Evolutionary conservation across 2,329 filamentous ascomycete species (phyloP), one percentile per base, ranked within the genome.

Genomic region (Epichloe hybrida): DNA sequence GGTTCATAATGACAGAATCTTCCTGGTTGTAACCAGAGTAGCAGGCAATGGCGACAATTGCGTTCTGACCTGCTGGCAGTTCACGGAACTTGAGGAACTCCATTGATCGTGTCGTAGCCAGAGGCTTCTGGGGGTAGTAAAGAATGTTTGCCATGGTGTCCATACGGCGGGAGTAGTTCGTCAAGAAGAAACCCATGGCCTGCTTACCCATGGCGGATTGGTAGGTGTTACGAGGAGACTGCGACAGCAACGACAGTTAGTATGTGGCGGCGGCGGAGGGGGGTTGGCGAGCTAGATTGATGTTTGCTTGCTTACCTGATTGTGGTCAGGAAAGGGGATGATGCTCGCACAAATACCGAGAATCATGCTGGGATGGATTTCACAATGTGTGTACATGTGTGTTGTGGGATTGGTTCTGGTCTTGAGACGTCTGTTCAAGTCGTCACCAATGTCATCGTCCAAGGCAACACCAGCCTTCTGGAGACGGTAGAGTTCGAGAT

Each of bases 1-100:
- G 93, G 69, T 98, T 98, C 93, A 98, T 97, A 62, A 98, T 95
- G 58, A 98, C 91, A 58, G 93, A 98, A 81, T 98, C 93, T 88
- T 98, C 93, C 67, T 98, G 94, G 69, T 98, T 98, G 75, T 98
- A 98, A 53, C 93, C 93, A 50, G 90, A 95, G 71, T 98, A 98
- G 66, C 87, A 94, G 53, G 89, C 83, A 69, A 98, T 98, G 40
- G 93, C 94, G 12, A 98, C 93, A 60, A 98, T 98, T 20, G 93
- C 93, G 62, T 98, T 98, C 67, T 98, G 93, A 3, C 93, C 93
- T 15, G 93, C 93, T 17, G 93, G 93, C 53, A 98, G 74, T 68
- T 98, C 93, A 70, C 93, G 81, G 83, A 98, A 98, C 63, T 95
- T 95, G 60, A 98, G 75, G 68, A 94, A 97, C 67, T 98, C 93